Conservation (phyloP, 2,329 filamentous ascomycete species). For the Claviceps cyperi region DNA sequence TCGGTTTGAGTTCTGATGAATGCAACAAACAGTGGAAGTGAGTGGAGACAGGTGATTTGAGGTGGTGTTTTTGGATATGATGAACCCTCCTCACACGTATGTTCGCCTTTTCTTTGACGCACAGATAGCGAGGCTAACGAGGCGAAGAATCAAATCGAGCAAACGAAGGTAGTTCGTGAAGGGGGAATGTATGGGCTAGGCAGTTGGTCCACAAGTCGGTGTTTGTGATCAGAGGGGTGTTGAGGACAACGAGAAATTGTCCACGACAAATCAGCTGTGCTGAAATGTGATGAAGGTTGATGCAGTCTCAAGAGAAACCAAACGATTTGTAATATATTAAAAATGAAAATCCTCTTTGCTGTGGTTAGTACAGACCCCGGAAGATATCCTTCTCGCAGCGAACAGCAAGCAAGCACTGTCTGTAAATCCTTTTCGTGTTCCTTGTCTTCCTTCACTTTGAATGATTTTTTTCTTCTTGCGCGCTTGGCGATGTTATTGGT, state of each 20-base stretch:
- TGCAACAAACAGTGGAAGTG: not conserved
- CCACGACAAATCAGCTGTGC: too few relatives aligned
- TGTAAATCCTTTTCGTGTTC: not conserved
- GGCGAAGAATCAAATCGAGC: not conserved
- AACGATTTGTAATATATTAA: conserved; percentile 5
- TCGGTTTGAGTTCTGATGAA: not conserved
- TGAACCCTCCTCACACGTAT: not conserved
- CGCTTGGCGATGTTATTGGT: too few relatives aligned
- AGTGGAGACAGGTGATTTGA: not conserved
- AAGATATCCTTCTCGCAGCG: too few relatives aligned
- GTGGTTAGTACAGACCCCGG: too few relatives aligned
- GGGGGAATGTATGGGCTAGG: not conserved
- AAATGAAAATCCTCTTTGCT: not conserved
- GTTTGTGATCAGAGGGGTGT: too few relatives aligned
- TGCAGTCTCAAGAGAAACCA: too few relatives aligned
- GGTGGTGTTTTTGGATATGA: not conserved
- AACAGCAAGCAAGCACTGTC: not conserved
- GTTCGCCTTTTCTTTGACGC: not conserved
- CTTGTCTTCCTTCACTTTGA: not conserved
- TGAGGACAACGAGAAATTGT: too few relatives aligned
- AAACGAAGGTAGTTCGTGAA: not conserved
- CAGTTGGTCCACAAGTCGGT: not conserved
- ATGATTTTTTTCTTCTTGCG: too few relatives aligned
- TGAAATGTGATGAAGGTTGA: too few relatives aligned
- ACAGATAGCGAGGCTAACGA: not conserved